A percentile compares a stretch with the other conserved stretches of the same genome.
These are phyloP conservation scores for Diaporthe longicolla DNA, from an alignment of 2,329 filamentous ascomycete genomes.

Conservation along the genomic window DNA sequence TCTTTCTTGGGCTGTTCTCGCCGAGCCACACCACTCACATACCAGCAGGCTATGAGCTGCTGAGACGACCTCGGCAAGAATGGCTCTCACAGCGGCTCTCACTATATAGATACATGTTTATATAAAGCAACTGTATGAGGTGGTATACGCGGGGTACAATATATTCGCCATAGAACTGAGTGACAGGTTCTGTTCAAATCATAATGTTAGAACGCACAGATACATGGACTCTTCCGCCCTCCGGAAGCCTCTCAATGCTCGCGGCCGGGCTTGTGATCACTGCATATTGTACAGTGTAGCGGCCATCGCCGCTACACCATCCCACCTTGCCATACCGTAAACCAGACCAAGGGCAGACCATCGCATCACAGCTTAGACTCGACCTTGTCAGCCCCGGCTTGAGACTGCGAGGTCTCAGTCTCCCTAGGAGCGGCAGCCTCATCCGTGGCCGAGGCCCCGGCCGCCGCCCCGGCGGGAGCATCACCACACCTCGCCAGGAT, in stretches of 20 bases:
- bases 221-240: not conserved
- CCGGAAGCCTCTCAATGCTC: not conserved
- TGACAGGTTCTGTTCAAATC: too few relatives aligned
- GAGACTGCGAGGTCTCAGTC: not conserved
- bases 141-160: not conserved
- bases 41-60: too few relatives aligned
- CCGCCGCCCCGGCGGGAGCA: constrained; percentile 47
- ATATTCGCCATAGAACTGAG: too few relatives aligned
- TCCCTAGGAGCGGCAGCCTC: not conserved
- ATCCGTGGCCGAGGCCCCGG: too few relatives aligned
- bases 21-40: not conserved
- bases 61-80: too few relatives aligned
- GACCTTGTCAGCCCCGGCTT: constrained; percentile 25
- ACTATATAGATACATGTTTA: too few relatives aligned
- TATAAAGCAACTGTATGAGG: too few relatives aligned
- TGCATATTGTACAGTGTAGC: too few relatives aligned
- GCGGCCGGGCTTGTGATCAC: too few relatives aligned
- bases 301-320: too few relatives aligned
- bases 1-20: not conserved
- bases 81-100: too few relatives aligned
- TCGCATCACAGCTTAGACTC: constrained; percentile 53
- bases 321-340: not conserved
- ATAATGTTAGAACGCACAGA: not conserved
- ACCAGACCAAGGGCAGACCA: not conserved
- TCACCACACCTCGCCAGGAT: constrained; percentile 64